Evolutionary conservation across 495 filamentous ascomycete species (phyloP), one percentile per base, ranked within the genome.

Genomic region (Talaromyces ruber): DNA sequence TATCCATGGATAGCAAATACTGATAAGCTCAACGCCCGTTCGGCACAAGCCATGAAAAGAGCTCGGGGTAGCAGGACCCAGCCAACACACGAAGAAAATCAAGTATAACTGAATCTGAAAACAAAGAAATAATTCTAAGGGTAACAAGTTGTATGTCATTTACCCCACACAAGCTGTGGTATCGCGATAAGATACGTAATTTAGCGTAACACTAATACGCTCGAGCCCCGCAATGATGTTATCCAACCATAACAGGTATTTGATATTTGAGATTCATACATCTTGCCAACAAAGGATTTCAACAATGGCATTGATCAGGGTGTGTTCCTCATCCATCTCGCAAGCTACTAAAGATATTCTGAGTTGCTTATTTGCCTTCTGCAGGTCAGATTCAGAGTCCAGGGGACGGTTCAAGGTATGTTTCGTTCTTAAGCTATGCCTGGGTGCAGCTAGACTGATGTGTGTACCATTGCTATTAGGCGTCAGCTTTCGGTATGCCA

Each of bases 401-500:
- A 79, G 64, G 80, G 80, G 59, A 72, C 71, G 6, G 80, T 83
- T n/a, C 80, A 83, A 76, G 80, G 80, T 76, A 67, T 53, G 47
- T 7, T 26, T 26, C 18, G 28, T 18, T 29, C 58, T n/a, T n/a
- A 21, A 43, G 9, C 12, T 16, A 54, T 24, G 11, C 12, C 22
- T 14, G 22, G 22, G 1, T 18, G 8, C 21, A 58, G 37, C 22
- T 7, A 37, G 9, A 24, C 45, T 24, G 0, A 29, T 6, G 47
- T n/a, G n/a, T 55, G 26, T 37, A 11, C 18, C 9, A 30, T 21
- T 16, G n/a, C 24, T 24, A 1, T 45, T 53, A 90, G 87, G 88
- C 58, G 89, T 92, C 64, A 87, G 84, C 64, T 92, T 88, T 71
- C 86, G 88, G 82, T 88, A 84, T 62, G 21, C 14, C 12, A 47